A percentile compares a stretch with the other conserved stretches of the same genome.
phyloP scores from a whole-genome alignment of 2,329 filamentous ascomycete species.

The Sporothrix curviconia region DNA sequence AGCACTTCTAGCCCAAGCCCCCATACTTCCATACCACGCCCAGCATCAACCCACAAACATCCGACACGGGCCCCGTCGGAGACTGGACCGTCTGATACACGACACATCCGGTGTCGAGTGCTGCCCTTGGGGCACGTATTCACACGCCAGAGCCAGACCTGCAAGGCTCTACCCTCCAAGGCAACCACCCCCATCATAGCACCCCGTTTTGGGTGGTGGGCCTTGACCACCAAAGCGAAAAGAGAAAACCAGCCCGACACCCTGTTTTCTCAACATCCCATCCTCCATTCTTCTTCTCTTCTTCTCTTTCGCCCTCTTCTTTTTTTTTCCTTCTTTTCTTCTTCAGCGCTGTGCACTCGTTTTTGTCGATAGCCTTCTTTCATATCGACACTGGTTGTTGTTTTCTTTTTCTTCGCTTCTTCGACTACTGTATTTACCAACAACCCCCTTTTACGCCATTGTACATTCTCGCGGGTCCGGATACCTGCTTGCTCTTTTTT shows the following conservation, averaged over 20 bases:
- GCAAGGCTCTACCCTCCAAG: slow-evolving; percentile 19
- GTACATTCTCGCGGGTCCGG: slow-evolving; percentile 14
- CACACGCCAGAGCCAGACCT: slow-evolving; percentile 14
- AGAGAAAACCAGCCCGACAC: slow-evolving; percentile 8
- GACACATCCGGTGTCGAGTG: slow-evolving; percentile 28
- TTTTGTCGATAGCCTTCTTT: slow-evolving; percentile 47
- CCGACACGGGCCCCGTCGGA: slow-evolving; percentile 32
- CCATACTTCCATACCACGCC: slow-evolving; percentile 15
- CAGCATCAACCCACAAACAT: slow-evolving; percentile 34
- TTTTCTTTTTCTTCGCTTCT: slow-evolving; percentile 24
- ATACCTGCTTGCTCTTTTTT: slow-evolving; percentile 11
- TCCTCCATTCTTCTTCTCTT: slow-evolving; percentile 19
- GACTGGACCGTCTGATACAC: slow-evolving; percentile 36
- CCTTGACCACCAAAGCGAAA: neutral
- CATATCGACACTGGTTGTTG: slow-evolving; percentile 39
- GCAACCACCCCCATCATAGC: slow-evolving; percentile 25
- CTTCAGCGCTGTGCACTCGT: slow-evolving; percentile 44
- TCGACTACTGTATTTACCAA: slow-evolving; percentile 30
- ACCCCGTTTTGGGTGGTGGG: slow-evolving; percentile 16
- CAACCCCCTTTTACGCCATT: slow-evolving; percentile 19
- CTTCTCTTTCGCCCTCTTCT: slow-evolving; percentile 17
- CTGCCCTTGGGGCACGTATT: slow-evolving; percentile 33
- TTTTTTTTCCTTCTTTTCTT: slow-evolving; percentile 26
- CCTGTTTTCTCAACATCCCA: slow-evolving; percentile 13
- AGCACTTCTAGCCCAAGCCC: neutral